Percentiles rank a stretch among this genome's conserved stretches.
Evolutionary conservation across 1,284 basidiomycete genomes (phyloP).

Genomic region (Cystobasidium sp.): DNA sequence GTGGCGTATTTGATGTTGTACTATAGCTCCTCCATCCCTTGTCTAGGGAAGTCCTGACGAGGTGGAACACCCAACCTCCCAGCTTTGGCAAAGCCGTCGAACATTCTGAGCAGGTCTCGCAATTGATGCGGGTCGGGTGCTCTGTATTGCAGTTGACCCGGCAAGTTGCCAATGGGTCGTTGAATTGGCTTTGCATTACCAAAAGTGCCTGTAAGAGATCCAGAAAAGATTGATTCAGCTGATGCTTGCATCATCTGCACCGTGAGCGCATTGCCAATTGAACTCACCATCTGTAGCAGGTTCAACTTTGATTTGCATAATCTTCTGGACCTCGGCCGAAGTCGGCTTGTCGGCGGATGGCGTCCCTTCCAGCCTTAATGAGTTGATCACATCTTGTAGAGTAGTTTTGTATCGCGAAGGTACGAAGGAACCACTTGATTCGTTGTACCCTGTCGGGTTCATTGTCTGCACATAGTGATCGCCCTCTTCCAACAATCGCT

Average conservation of each 20-base stretch:
- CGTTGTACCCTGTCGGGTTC: conserved; percentile 1
- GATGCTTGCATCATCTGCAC: not conserved
- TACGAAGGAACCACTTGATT: conserved; percentile 5
- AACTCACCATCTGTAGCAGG: conserved; percentile 10
- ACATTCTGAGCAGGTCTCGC: conserved; percentile 26
- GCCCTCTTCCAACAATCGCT: conserved; percentile 1
- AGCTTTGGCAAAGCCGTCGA: conserved; percentile 34
- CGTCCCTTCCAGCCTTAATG: not conserved
- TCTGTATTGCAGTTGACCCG: conserved; percentile 14
- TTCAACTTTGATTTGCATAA: conserved; percentile 28
- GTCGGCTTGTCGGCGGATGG: not conserved
- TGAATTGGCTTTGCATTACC: conserved; percentile 5
- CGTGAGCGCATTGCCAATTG: too few relatives aligned
- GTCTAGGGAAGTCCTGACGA: not conserved
- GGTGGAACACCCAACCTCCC: conserved; percentile 7
- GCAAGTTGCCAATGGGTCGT: conserved; percentile 7
- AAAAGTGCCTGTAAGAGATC: not conserved
- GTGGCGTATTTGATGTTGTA: conserved; percentile 8
- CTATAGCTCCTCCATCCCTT: not conserved
- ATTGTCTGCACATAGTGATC: conserved; percentile 23
- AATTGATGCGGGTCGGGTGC: conserved; percentile 9
- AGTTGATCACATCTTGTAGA: conserved; percentile 29
- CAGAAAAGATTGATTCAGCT: not conserved
- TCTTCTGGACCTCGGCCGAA: conserved; percentile 11
- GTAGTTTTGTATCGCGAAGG: conserved; percentile 11